Conservation (phyloP, 805 yeast genomes). For the Wickerhamiella brachini region DNA sequence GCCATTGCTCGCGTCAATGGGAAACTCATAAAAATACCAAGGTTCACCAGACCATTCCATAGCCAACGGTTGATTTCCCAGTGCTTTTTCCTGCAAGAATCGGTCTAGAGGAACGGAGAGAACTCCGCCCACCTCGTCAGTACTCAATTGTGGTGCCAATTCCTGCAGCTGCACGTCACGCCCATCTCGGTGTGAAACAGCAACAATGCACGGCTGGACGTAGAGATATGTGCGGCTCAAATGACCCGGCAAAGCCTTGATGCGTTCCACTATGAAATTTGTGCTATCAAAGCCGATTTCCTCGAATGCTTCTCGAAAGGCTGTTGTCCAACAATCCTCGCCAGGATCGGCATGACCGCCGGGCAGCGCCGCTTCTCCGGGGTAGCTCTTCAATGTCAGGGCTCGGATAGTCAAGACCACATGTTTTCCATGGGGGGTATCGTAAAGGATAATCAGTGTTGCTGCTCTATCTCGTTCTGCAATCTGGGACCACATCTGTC, state of each 20-base stretch:
- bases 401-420: constrained; percentile 7
- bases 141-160: constrained; percentile 4
- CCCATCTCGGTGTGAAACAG: background rate
- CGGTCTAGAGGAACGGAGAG: constrained; percentile 3
- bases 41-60: constrained; percentile 3
- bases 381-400: constrained; percentile 29
- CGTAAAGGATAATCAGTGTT: constrained; percentile 6
- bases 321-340: constrained; percentile 56
- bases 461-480: constrained; percentile 1
- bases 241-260: constrained; percentile 7
- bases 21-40: constrained; percentile 7
- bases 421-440: constrained; percentile 1
- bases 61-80: background rate
- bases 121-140: constrained; percentile 8
- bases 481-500: background rate
- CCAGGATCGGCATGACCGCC: constrained; percentile 80
- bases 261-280: background rate
- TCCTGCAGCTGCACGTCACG: constrained; percentile 4
- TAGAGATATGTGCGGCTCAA: constrained; percentile 4
- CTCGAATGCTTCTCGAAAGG: constrained; percentile 74
- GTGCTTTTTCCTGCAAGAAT: constrained; percentile 1
- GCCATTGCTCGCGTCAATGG: background rate
- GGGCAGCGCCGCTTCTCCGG: constrained; percentile 86
- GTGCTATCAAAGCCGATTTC: constrained; percentile 55
- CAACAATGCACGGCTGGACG: constrained; percentile 5